Base-by-base conservation (phyloP, 768 basidiomycete genomes). In the Pulveroboletus sp. region DNA sequence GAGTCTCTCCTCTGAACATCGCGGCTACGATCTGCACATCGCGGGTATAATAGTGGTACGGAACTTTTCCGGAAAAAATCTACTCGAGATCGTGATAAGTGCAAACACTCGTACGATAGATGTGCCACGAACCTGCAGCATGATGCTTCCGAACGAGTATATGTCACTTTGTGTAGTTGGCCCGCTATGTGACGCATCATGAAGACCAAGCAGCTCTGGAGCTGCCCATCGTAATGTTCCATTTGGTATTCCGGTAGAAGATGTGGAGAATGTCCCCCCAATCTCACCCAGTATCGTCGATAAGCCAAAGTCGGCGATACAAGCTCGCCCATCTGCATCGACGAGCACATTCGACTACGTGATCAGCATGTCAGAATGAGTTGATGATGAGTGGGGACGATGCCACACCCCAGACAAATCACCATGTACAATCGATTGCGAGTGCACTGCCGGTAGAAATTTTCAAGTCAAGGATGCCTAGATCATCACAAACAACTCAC, bases 191-290 rank as follows among this genome's bases (percentile, higher is more conserved):
- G 40, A 7, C 2, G 34, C 38, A 14, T 63, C 60, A 6, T 59
- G n/a, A 24, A 58, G 32, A 21, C 51, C 63, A 50, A 73, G 74
- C 6, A 76, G 50, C 24, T 68, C 56, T 0, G 73, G 61, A 42
- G 76, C 75, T 12, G 74, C 70, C 74, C 74, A 76, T 1, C 75
- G 69, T 23, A 74, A 66, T 24, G 73, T 43, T 4, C 42, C 72
- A 16, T 24, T 29, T 11, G 19, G 29, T 33, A 24, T 45, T 20
- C 19, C 17, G 9, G 14, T 71, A 72, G 13, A 68, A 66, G 40
- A 73, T 16, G 25, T 40, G 61, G 19, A 48, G 40, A 69, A 71
- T 11, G 64, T 64, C 13, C 27, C 34, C 0, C 66, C 58, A 45
- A 70, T 59, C 50, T 72, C 70, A 24, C 59, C 56, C 19, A 70